Evolutionary conservation across 257 asterid genomes (phyloP).

Genomic region (Gardenia jasminoides): DNA sequence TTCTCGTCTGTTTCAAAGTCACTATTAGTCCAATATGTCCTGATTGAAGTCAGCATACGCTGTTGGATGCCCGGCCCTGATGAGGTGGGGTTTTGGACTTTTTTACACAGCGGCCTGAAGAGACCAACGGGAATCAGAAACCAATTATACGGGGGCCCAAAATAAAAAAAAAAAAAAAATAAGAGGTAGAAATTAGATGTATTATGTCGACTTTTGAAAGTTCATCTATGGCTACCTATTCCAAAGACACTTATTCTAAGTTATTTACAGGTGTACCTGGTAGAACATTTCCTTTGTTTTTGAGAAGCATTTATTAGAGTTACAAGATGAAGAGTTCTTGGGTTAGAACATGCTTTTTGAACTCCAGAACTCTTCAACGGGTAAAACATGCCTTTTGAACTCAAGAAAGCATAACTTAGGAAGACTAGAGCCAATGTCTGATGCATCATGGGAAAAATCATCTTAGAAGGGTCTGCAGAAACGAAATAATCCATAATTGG

Average conservation of each 20-base stretch:
- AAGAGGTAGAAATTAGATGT: neutral
- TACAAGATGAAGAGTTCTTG: neutral
- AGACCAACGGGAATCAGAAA: neutral
- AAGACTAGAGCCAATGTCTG: neutral
- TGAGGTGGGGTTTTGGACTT: neutral
- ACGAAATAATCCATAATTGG: too few relatives aligned
- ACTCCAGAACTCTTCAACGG: neutral
- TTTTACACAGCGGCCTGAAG: neutral
- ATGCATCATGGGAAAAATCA: too few relatives aligned
- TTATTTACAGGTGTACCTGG: neutral
- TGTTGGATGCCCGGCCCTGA: neutral
- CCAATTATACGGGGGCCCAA: too few relatives aligned
- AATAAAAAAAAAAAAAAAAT: too few relatives aligned
- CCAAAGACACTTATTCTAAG: too few relatives aligned
- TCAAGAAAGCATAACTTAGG: neutral
- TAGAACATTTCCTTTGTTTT: neutral
- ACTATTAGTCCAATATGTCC: neutral
- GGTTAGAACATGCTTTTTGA: neutral
- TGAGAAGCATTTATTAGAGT: neutral
- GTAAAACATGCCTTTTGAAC: neutral
- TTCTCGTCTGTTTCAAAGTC: constrained; percentile 7
- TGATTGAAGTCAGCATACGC: neutral
- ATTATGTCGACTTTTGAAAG: neutral
- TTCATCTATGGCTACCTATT: neutral
- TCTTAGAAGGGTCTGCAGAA: too few relatives aligned